Percentiles rank a stretch among this genome's conserved stretches.
phyloP scores from a whole-genome alignment of 2,329 filamentous ascomycete genomes.

The Xylariaceae sp. region DNA sequence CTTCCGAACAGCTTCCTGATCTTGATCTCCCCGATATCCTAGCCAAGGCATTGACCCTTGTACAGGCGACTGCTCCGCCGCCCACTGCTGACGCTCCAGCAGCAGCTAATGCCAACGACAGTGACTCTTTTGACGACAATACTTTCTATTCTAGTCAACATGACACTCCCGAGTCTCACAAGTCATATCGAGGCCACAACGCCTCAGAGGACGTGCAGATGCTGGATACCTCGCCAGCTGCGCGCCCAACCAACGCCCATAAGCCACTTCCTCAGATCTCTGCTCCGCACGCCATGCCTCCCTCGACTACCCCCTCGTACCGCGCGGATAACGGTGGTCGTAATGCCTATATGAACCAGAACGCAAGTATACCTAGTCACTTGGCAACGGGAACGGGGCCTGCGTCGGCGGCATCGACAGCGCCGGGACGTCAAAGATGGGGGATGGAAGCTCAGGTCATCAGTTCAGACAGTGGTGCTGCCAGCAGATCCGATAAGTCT shows the following conservation, averaged over 20 bases:
- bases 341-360: too few relatives aligned
- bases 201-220: slow-evolving; percentile 32
- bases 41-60: slow-evolving; percentile 60
- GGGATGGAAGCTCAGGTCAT: slow-evolving; percentile 21
- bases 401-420: too few relatives aligned
- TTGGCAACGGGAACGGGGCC: too few relatives aligned
- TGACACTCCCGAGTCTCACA: slow-evolving; percentile 59
- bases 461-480: slow-evolving; percentile 33
- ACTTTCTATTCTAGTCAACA: slow-evolving; percentile 94
- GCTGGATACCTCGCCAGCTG: slow-evolving; percentile 28
- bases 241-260: slow-evolving; percentile 22
- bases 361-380: too few relatives aligned
- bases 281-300: slow-evolving; percentile 8
- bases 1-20: slow-evolving; percentile 48
- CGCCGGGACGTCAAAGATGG: too few relatives aligned
- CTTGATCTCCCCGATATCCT: slow-evolving; percentile 69
- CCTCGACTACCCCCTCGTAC: slow-evolving; percentile 5
- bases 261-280: too few relatives aligned
- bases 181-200: slow-evolving; percentile 42
- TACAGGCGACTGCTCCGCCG: slow-evolving; percentile 59
- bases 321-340: too few relatives aligned
- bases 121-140: slow-evolving; percentile 84
- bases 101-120: slow-evolving; percentile 53
- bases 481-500: slow-evolving; percentile 35
- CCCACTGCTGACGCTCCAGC: slow-evolving; percentile 48